These are phyloP conservation scores for Groenewaldozyma sp. DNA, from an alignment of 1,139 yeast genomes.

Conservation along the genomic window DNA sequence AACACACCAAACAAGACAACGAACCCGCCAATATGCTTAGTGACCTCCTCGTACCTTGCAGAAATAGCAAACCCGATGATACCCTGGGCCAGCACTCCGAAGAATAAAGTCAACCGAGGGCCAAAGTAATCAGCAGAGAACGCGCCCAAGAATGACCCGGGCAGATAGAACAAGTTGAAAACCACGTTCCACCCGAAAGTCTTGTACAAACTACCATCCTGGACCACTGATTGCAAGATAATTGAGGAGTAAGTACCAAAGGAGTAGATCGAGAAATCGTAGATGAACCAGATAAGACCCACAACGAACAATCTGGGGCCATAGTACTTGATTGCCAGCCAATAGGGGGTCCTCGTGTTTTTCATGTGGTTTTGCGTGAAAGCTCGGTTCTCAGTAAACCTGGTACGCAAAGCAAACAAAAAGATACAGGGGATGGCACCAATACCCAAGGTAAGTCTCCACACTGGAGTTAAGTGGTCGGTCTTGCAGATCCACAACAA, in stretches of 20 bases:
- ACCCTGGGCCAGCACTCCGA: conserved; percentile 65
- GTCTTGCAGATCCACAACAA: conserved; percentile 70
- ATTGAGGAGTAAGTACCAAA: conserved; percentile 75
- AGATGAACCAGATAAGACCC: conserved; percentile 76
- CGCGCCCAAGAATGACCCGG: conserved; percentile 84
- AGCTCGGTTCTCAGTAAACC: conserved; percentile 59
- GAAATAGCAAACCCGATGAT: conserved; percentile 78
- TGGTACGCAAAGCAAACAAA: conserved; percentile 64
- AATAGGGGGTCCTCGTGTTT: conserved; percentile 53
- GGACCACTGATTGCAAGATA: conserved; percentile 45
- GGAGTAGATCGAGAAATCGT: conserved; percentile 78
- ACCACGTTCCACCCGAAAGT: conserved; percentile 90
- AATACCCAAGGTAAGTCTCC: conserved; percentile 82
- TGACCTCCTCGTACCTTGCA: conserved; percentile 49
- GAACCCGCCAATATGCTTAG: conserved; percentile 59
- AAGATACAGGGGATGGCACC: conserved; percentile 86
- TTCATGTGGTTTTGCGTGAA: conserved; percentile 64
- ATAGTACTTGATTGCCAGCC: conserved; percentile 62
- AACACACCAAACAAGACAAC: conserved; percentile 81
- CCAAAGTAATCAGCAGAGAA: conserved; percentile 70
- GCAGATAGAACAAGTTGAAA: conserved; percentile 74
- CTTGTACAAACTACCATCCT: conserved; percentile 53
- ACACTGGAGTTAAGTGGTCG: conserved; percentile 64
- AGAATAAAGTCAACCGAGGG: conserved; percentile 63
- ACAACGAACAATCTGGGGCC: conserved; percentile 69